Conservation (phyloP, 164 flowering plant genomes). For the Annona cherimola region DNA sequence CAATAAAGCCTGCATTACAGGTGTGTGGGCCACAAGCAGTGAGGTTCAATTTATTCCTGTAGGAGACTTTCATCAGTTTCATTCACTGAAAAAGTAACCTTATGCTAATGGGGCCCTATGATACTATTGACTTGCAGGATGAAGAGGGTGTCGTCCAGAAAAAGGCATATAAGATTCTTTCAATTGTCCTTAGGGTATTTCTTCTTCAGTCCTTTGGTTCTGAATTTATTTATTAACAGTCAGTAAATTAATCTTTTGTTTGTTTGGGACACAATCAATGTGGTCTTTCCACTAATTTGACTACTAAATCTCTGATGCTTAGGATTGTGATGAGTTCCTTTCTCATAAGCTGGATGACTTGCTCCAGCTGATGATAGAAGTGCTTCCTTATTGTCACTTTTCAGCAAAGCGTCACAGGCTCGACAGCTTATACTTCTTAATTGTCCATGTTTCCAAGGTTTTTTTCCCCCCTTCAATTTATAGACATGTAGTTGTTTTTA, state of each 20-base stretch:
- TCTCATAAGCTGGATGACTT: constrained; percentile 51
- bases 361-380: constrained; percentile 66
- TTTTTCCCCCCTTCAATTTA: not conserved
- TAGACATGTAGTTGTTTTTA: not conserved
- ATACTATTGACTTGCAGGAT: constrained; percentile 46
- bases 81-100: not conserved
- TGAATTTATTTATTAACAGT: no score
- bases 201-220: not conserved
- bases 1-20: constrained; percentile 65
- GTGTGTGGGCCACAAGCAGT: constrained; percentile 25
- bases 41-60: not conserved
- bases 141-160: constrained; percentile 72
- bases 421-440: constrained; percentile 71
- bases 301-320: constrained; percentile 20
- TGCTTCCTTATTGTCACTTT: constrained; percentile 71
- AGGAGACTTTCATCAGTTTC: not conserved
- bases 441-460: constrained; percentile 69
- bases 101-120: not conserved
- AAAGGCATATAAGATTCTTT: constrained; percentile 90
- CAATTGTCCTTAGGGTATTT: constrained; percentile 67
- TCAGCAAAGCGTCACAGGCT: constrained; percentile 92
- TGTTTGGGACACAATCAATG: not conserved
- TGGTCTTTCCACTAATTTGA: constrained; percentile 9
- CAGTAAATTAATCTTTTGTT: no score
- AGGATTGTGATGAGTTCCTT: constrained; percentile 54